Conservation (phyloP, 352 stramenopile genomes). For the Pythium utonaiense region DNA sequence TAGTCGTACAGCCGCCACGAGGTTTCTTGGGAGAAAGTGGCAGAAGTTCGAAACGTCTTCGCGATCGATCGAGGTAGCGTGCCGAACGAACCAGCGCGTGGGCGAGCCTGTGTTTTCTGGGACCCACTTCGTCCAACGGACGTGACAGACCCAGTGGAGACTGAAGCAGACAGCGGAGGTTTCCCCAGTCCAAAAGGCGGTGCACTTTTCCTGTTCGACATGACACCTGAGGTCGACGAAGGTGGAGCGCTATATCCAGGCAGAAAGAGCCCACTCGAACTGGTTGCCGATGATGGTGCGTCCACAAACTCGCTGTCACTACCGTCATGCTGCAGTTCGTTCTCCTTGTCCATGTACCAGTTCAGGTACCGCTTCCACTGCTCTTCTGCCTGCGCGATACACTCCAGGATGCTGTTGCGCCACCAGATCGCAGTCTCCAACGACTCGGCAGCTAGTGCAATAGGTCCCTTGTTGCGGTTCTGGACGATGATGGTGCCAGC, state of each 20-base stretch:
- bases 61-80: slow-evolving; percentile 72
- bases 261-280: neutral
- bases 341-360: slow-evolving; percentile 84
- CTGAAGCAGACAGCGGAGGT: slow-evolving; percentile 10
- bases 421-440: slow-evolving; percentile 82
- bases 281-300: neutral
- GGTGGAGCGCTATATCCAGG: neutral
- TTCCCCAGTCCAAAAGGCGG: slow-evolving; percentile 11
- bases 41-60: slow-evolving; percentile 72
- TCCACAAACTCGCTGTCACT: slow-evolving; percentile 11
- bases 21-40: slow-evolving; percentile 74
- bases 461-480: slow-evolving; percentile 62
- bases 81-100: slow-evolving; percentile 60
- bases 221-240: neutral
- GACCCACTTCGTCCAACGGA: slow-evolving; percentile 10
- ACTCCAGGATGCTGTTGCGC: slow-evolving; percentile 83
- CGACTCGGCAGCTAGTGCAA: slow-evolving; percentile 77
- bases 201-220: slow-evolving; percentile 2
- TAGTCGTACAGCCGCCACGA: slow-evolving; percentile 77
- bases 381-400: slow-evolving; percentile 78
- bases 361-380: slow-evolving; percentile 85
- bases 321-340: slow-evolving; percentile 20
- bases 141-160: slow-evolving; percentile 13
- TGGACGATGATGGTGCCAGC: slow-evolving; percentile 70
- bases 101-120: slow-evolving; percentile 16